phyloP scores from a whole-genome alignment of 2,329 filamentous ascomycete species.

The Penicillium freii region DNA sequence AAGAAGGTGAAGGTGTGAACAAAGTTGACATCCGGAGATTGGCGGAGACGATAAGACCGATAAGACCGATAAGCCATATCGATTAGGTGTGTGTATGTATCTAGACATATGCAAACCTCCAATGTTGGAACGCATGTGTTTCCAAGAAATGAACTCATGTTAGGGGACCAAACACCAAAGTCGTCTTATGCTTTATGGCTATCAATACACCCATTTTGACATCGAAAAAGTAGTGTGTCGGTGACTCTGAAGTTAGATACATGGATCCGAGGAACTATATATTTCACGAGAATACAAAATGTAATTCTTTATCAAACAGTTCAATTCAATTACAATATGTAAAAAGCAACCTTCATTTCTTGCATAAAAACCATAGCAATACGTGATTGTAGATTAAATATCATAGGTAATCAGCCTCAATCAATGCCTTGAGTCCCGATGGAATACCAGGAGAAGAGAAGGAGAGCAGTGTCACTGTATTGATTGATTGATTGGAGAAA shows the following conservation, averaged over 20 bases:
- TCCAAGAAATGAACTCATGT: neutral
- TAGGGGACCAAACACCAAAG: no score
- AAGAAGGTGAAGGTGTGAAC: neutral
- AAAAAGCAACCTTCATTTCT: no score
- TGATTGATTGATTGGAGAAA: no score
- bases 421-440: no score
- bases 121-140: neutral
- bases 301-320: no score
- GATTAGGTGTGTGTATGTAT: neutral
- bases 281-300: no score
- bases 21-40: neutral
- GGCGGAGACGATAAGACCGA: slow-evolving; percentile 1
- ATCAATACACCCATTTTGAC: neutral
- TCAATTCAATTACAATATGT: no score
- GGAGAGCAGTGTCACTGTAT: no score
- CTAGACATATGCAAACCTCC: neutral
- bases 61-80: neutral
- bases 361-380: no score
- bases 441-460: no score
- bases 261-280: neutral
- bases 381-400: no score
- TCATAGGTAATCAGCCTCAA: no score
- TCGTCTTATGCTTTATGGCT: neutral
- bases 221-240: neutral
- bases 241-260: neutral